Percentiles rank a stretch among this genome's conserved stretches.
Conservation (phyloP, 2,329 filamentous ascomycete species). For the Fusarium anthophilum region DNA sequence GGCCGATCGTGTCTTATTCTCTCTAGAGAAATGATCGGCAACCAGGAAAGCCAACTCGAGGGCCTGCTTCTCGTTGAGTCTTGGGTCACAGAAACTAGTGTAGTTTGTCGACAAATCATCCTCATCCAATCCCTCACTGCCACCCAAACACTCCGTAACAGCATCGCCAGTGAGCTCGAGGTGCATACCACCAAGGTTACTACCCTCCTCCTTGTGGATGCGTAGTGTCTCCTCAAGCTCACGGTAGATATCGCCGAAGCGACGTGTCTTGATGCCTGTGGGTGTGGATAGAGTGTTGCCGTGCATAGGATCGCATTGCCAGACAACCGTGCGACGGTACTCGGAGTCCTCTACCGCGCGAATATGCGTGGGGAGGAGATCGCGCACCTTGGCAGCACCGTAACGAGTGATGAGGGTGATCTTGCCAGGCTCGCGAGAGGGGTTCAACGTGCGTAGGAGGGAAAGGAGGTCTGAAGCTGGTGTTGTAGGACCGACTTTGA, state of each 20-base stretch:
- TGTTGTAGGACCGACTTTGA: conserved; percentile 94
- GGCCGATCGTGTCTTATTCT: conserved; percentile 33
- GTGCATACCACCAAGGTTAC: conserved; percentile 92
- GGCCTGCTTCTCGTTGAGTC: conserved; percentile 97
- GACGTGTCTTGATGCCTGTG: conserved; percentile 87
- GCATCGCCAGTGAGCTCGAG: conserved; percentile 95
- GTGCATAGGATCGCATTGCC: conserved; percentile 99
- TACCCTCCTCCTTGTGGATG: conserved; percentile 85
- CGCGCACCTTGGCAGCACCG: conserved; percentile 79
- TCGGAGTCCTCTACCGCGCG: conserved; percentile 85
- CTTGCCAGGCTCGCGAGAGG: conserved; percentile 83
- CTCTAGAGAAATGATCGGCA: conserved; percentile 75
- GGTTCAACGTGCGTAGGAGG: conserved; percentile 88
- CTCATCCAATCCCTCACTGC: conserved; percentile 86
- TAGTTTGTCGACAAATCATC: conserved; percentile 91
- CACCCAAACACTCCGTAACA: conserved; percentile 95
- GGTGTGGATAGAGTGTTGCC: conserved; percentile 78
- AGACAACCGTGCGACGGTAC: conserved; percentile 75
- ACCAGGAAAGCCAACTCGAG: conserved; percentile 94
- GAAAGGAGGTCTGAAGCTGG: conserved; percentile 77
- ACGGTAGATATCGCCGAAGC: conserved; percentile 88
- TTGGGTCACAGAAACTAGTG: conserved; percentile 93
- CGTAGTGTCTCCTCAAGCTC: conserved; percentile 85
- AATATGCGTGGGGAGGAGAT: conserved; percentile 85
- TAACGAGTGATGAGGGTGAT: conserved; percentile 97